These are phyloP conservation scores for Botryotinia convoluta DNA, from an alignment of 2,329 filamentous ascomycete species.

Conservation along the genomic window DNA sequence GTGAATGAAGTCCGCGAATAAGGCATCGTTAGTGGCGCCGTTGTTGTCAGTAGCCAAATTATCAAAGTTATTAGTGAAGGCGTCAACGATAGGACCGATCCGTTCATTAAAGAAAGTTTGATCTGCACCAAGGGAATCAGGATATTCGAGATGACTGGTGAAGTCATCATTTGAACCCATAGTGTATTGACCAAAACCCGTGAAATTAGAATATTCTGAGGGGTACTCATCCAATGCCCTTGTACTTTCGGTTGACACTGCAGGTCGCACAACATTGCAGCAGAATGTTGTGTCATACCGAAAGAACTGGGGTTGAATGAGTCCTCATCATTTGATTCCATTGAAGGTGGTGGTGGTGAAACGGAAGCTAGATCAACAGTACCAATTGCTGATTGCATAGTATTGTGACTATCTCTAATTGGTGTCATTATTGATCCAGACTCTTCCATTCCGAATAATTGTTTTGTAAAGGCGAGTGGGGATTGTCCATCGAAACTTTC, in stretches of 20 bases:
- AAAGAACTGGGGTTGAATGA: constrained; percentile 45
- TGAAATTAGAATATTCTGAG: constrained; percentile 51
- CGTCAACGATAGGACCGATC: constrained; percentile 71
- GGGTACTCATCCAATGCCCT: constrained; percentile 37
- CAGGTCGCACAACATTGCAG: constrained; percentile 99
- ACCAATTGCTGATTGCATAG: constrained; percentile 37
- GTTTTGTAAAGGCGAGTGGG: constrained; percentile 56
- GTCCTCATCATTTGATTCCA: constrained; percentile 51
- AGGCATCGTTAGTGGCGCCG: constrained; percentile 51
- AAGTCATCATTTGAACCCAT: constrained; percentile 58
- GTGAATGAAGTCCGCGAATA: constrained; percentile 51
- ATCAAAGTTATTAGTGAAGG: constrained; percentile 64
- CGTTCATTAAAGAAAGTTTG: constrained; percentile 72
- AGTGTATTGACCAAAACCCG: constrained; percentile 51
- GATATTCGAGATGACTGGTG: constrained; percentile 63
- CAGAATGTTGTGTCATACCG: constrained; percentile 99
- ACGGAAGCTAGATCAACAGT: constrained; percentile 59
- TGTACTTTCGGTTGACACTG: constrained; percentile 87
- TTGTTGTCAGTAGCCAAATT: constrained; percentile 62
- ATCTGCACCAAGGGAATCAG: constrained; percentile 68
- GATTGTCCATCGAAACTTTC: constrained; percentile 39
- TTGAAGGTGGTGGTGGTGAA: constrained; percentile 49
- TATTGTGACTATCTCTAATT: constrained; percentile 36
- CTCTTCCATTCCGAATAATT: constrained; percentile 52
- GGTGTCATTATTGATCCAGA: constrained; percentile 28